These are phyloP conservation scores for Oryza meridionalis DNA, from an alignment of 176 grass and related monocot genomes.

Conservation along the genomic window DNA sequence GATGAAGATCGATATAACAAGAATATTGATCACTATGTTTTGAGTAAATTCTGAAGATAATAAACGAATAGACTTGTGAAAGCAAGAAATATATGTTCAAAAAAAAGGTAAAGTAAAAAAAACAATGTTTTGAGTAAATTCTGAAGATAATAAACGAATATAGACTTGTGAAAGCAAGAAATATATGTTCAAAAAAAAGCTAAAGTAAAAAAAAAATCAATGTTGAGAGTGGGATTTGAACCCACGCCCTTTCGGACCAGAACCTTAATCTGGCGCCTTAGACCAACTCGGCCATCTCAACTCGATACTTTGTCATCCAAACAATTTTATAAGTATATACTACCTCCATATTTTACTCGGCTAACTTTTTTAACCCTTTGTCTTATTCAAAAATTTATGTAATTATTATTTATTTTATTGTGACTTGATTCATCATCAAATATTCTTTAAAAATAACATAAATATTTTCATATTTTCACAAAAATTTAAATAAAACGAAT, in stretches of 20 bases:
- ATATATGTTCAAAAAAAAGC: background rate
- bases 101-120: too few relatives aligned
- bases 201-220: accelerated
- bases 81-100: background rate
- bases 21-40: background rate
- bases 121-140: background rate
- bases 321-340: background rate
- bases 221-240: slow-evolving; percentile 74
- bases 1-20: background rate
- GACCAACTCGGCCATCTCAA: slow-evolving; percentile 94
- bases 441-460: too few relatives aligned
- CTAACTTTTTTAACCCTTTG: too few relatives aligned
- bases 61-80: background rate
- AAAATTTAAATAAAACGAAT: too few relatives aligned
- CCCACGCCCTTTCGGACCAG: slow-evolving; percentile 75
- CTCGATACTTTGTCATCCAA: background rate
- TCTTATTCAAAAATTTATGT: too few relatives aligned
- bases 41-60: background rate
- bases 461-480: too few relatives aligned
- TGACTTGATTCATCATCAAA: too few relatives aligned
- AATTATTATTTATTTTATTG: too few relatives aligned
- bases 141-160: background rate
- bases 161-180: too few relatives aligned
- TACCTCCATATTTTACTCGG: too few relatives aligned
- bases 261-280: slow-evolving; percentile 79